phyloP scores from a whole-genome alignment of 2,329 filamentous ascomycete genomes.

The Chaetomiaceae sp. region DNA sequence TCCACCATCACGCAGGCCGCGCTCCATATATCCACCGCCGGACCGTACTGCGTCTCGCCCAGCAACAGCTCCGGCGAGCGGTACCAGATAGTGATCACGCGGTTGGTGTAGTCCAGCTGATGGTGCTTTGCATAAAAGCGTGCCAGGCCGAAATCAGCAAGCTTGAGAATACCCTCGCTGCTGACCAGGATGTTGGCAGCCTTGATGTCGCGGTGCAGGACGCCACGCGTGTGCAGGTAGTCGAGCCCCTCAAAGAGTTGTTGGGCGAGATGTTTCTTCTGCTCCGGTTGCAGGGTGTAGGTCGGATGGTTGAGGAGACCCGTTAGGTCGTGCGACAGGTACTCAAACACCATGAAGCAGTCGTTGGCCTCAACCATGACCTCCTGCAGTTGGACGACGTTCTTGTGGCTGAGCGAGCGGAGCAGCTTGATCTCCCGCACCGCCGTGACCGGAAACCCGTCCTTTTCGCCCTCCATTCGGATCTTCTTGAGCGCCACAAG shows the following conservation, averaged over 20 bases:
- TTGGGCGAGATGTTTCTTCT: slow-evolving; percentile 88
- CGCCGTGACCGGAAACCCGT: slow-evolving; percentile 86
- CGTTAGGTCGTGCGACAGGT: slow-evolving; percentile 91
- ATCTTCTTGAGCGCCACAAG: slow-evolving; percentile 85
- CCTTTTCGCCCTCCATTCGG: slow-evolving; percentile 85
- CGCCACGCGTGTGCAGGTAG: slow-evolving; percentile 88
- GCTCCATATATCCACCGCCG: slow-evolving; percentile 92
- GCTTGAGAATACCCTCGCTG: slow-evolving; percentile 79
- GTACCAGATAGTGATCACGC: slow-evolving; percentile 99
- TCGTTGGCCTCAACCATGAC: slow-evolving; percentile 99
- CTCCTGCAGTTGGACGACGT: slow-evolving; percentile 77
- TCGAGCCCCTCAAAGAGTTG: slow-evolving; percentile 92
- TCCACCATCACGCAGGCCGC: slow-evolving; percentile 95
- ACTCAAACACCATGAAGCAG: slow-evolving; percentile 99
- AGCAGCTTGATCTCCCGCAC: slow-evolving; percentile 87
- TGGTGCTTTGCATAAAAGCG: slow-evolving; percentile 92
- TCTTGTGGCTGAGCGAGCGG: slow-evolving; percentile 76
- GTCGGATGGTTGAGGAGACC: slow-evolving; percentile 91
- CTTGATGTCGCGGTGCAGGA: slow-evolving; percentile 96
- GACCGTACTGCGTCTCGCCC: slow-evolving; percentile 84
- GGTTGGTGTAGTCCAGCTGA: slow-evolving; percentile 93
- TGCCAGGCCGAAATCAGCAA: slow-evolving; percentile 92
- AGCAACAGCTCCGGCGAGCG: slow-evolving; percentile 83
- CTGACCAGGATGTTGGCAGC: slow-evolving; percentile 95
- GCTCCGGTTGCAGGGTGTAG: slow-evolving; percentile 74